phyloP scores from a whole-genome alignment of 108 stramenopile species.

The Discostella pseudostelligera region DNA sequence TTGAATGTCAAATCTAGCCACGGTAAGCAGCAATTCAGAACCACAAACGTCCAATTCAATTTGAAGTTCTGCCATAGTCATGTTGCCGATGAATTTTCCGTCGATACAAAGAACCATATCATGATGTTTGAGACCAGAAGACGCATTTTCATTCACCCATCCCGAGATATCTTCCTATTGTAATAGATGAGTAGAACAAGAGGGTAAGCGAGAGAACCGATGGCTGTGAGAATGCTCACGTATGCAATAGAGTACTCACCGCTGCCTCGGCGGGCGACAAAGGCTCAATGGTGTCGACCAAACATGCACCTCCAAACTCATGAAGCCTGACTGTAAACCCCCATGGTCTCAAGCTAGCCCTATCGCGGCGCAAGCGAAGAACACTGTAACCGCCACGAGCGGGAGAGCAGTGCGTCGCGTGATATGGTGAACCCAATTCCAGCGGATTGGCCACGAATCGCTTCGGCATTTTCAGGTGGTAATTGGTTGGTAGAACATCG shows the following conservation, averaged over 20 bases:
- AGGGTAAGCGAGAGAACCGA: not conserved
- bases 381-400: slow-evolving; percentile 56
- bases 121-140: slow-evolving; percentile 43
- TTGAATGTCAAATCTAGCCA: slow-evolving; percentile 34
- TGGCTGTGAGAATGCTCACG: not conserved
- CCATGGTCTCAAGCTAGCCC: slow-evolving; percentile 55
- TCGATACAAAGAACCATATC: slow-evolving; percentile 79
- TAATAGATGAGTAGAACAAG: not conserved
- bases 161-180: slow-evolving; percentile 38
- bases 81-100: slow-evolving; percentile 65
- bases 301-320: slow-evolving; percentile 82
- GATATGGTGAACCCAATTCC: slow-evolving; percentile 49
- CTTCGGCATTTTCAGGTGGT: slow-evolving; percentile 30
- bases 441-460: slow-evolving; percentile 62
- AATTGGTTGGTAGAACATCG: slow-evolving; percentile 27
- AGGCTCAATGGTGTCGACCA: slow-evolving; percentile 61
- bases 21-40: slow-evolving; percentile 41
- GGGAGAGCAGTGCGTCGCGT: slow-evolving; percentile 58
- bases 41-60: slow-evolving; percentile 61
- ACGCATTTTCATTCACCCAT: slow-evolving; percentile 17
- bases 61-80: slow-evolving; percentile 59
- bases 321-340: slow-evolving; percentile 61
- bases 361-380: slow-evolving; percentile 58
- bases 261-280: slow-evolving; percentile 68
- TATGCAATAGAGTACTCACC: slow-evolving; percentile 40